These are phyloP conservation scores for Macrotyloma uniflorum DNA, from an alignment of 306 rosid genomes.

Conservation along the genomic window DNA sequence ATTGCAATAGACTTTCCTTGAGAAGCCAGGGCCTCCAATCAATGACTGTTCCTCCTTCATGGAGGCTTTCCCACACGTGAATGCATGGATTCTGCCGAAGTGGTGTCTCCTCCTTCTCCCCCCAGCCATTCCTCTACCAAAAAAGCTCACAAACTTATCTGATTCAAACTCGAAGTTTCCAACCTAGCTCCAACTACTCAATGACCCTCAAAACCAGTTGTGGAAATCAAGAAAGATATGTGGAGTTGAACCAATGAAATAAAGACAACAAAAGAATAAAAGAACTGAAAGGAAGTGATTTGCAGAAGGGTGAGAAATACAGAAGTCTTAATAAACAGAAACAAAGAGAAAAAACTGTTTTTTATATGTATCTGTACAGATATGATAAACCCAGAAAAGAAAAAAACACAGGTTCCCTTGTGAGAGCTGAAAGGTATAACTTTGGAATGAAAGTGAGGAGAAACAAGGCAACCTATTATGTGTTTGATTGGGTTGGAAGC, in stretches of 20 bases:
- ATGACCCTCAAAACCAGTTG: slow-evolving; percentile 14
- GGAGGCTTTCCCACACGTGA: slow-evolving; percentile 72
- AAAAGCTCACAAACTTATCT: neutral
- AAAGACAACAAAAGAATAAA: neutral
- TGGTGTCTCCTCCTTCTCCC: slow-evolving; percentile 69
- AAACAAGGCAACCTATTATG: slow-evolving; percentile 2
- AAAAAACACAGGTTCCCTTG: neutral
- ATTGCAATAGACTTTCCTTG: slow-evolving; percentile 79
- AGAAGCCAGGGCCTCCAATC: slow-evolving; percentile 96
- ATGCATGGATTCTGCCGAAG: slow-evolving; percentile 84
- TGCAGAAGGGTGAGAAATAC: neutral
- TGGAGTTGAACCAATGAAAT: neutral
- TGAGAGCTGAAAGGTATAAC: slow-evolving; percentile 27
- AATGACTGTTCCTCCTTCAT: slow-evolving; percentile 71
- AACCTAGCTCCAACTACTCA: slow-evolving; percentile 5
- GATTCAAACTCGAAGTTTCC: slow-evolving; percentile 2
- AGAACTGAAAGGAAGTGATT: neutral
- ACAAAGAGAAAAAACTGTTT: neutral
- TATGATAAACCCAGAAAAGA: slow-evolving; percentile 33
- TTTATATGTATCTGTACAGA: slow-evolving; percentile 15
- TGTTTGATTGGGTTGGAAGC: slow-evolving; percentile 33
- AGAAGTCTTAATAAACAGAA: neutral
- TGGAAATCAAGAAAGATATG: neutral
- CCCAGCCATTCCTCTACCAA: slow-evolving; percentile 49
- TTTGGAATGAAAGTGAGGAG: slow-evolving; percentile 13